Percentiles rank a stretch among this genome's conserved stretches.
phyloP scores from a whole-genome alignment of 305 asterid species.

The Lippia alba region DNA sequence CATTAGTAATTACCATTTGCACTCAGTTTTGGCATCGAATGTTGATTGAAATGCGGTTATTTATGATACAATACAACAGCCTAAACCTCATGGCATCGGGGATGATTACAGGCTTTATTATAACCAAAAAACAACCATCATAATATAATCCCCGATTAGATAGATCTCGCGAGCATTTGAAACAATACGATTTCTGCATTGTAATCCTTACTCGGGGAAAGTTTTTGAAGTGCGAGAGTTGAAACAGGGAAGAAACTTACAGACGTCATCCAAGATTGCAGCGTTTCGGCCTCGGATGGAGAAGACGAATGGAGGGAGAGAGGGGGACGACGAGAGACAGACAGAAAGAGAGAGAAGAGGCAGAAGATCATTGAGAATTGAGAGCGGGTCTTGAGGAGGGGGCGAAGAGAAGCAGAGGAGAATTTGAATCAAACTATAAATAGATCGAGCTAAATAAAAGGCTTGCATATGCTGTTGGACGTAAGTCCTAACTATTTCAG shows the following conservation, averaged over 20 bases:
- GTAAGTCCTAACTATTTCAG: not conserved
- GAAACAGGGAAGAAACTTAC: slow-evolving; percentile 44
- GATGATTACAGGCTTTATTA: too few species aligned
- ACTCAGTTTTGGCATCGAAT: too few species aligned
- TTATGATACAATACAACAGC: too few species aligned
- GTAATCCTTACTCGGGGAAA: not conserved
- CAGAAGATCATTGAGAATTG: slow-evolving; percentile 34
- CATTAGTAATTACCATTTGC: too few species aligned
- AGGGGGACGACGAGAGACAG: not conserved
- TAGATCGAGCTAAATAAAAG: not conserved
- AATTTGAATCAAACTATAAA: slow-evolving; percentile 16
- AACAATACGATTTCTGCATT: slow-evolving; percentile 8
- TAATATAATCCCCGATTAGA: too few species aligned
- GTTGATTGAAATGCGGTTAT: too few species aligned
- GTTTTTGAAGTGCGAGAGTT: not conserved
- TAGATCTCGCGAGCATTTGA: too few species aligned
- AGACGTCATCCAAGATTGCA: slow-evolving; percentile 56
- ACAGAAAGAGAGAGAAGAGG: slow-evolving; percentile 26
- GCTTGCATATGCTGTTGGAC: slow-evolving; percentile 11
- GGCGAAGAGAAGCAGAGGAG: slow-evolving; percentile 13
- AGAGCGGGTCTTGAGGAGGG: slow-evolving; percentile 50
- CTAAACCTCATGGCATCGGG: too few species aligned
- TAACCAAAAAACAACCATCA: too few species aligned
- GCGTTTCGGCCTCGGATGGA: slow-evolving; percentile 34
- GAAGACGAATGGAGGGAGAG: slow-evolving; percentile 26